Evolutionary conservation across 2,329 filamentous ascomycete genomes (phyloP), one percentile per base, ranked within the genome.

Genomic region (Neonectria hederae): DNA sequence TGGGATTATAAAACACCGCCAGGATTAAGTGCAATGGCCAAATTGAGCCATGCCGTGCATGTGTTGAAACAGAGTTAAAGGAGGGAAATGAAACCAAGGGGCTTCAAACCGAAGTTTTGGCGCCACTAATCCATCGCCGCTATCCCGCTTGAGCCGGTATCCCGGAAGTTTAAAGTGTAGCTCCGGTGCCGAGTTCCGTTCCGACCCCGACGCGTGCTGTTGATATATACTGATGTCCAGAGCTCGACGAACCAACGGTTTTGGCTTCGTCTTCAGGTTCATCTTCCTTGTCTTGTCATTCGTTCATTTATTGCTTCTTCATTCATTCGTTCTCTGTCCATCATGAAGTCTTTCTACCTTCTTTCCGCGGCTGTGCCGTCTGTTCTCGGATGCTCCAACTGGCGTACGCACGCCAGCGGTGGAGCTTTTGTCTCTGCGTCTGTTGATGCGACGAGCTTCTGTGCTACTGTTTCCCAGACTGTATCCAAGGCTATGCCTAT

Each of bases 361-460:
- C 14, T 63, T 19, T 30, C 60, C 24, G 38, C 56, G 61, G 61
- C 61, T 55, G 60, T 63, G 60, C 60, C 60, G 54, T 58, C 54
- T 24, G 60, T 38, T 24, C 42, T 59, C 5, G 22, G 42, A 42
- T 63, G 60, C 46, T 42, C 55, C 22, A 51, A 58, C 46, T 49
- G 43, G 30, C 22, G 45, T 11, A 28, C 45, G 4, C 55, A 58
- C 32, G 54, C 60, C 2, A 58, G 60, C 22, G 60, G 48, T 42
- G 60, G 54, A 21, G 48, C 54, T 6, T 58, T 58, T 43, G 55
- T 51, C 11, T 40, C 55, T 4, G 42, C 32, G 5, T 21, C 35
- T 6, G 45, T 22, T 9, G 46, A 51, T 14, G 55, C 55, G 3
- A 32, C 55, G 6, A 58, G 24, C 22, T 58, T 58, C 46, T 58